Percentiles rank a stretch among this genome's conserved stretches.
Conservation (phyloP, 768 basidiomycete species). For the Boletus rubescentipes region DNA sequence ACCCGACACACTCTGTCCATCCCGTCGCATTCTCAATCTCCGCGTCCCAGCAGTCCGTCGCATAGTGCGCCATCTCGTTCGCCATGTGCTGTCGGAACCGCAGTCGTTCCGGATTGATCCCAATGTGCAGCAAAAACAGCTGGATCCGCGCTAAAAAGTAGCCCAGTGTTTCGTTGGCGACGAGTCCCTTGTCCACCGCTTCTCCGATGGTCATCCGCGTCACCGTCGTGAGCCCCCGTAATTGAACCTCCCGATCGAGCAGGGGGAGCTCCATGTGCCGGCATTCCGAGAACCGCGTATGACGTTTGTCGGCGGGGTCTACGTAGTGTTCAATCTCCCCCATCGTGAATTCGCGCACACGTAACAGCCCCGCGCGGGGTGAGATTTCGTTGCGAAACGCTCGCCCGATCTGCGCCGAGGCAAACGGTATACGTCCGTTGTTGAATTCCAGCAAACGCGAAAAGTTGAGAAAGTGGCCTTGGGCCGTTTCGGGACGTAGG, state of each 20-base stretch:
- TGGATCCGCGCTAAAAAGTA: conserved; percentile 95
- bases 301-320: conserved; percentile 89
- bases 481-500: conserved; percentile 97
- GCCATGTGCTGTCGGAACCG: conserved; percentile 98
- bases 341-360: conserved; percentile 99
- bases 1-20: conserved; percentile 99
- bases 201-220: conserved; percentile 77
- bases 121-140: conserved; percentile 87
- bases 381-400: conserved; percentile 99
- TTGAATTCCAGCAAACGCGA: conserved; percentile 96
- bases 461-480: conserved; percentile 99
- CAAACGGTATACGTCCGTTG: conserved; percentile 94
- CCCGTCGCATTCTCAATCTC: conserved; percentile 85
- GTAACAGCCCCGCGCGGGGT: conserved; percentile 91
- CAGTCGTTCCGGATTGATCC: conserved; percentile 77
- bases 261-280: conserved; percentile 72
- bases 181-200: conserved; percentile 80
- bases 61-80: conserved; percentile 99
- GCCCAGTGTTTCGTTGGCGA: conserved; percentile 96
- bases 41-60: conserved; percentile 99
- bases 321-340: conserved; percentile 99
- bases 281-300: conserved; percentile 80
- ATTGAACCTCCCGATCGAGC: conserved; percentile 83
- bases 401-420: conserved; percentile 94
- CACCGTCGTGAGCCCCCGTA: conserved; percentile 64